Conservation (phyloP, 1,284 basidiomycete species). For the Cutaneotrichosporon cutaneum region DNA sequence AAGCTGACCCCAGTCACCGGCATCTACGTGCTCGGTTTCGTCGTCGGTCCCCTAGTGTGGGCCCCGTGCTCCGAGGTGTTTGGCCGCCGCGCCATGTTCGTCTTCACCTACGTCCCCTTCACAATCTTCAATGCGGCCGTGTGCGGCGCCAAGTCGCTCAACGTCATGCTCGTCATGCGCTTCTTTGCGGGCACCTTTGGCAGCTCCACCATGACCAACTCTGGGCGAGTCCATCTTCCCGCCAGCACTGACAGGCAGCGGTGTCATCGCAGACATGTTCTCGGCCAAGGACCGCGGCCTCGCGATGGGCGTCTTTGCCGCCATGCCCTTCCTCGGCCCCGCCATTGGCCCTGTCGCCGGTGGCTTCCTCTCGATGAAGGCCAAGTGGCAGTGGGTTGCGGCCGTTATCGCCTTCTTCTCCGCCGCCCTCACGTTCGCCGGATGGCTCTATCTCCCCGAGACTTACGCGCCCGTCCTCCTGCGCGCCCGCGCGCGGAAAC, state of each 20-base stretch:
- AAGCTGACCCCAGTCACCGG: slow-evolving; percentile 16
- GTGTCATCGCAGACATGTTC: slow-evolving; percentile 54
- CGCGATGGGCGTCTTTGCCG: slow-evolving; percentile 58
- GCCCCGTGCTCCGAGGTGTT: slow-evolving; percentile 40
- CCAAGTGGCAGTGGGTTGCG: slow-evolving; percentile 59
- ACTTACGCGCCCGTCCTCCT: slow-evolving; percentile 55
- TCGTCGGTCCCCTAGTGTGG: slow-evolving; percentile 32
- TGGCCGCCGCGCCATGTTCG: slow-evolving; percentile 50
- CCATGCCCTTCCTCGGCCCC: slow-evolving; percentile 53
- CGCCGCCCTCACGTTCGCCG: slow-evolving; percentile 43
- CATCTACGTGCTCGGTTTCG: slow-evolving; percentile 27
- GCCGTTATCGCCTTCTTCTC: slow-evolving; percentile 63
- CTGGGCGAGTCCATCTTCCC: slow-evolving; percentile 32
- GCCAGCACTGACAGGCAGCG: slow-evolving; percentile 16
- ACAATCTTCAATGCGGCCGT: slow-evolving; percentile 54
- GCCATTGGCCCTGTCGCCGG: slow-evolving; percentile 51
- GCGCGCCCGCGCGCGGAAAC: slow-evolving; percentile 42
- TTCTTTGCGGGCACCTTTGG: slow-evolving; percentile 54
- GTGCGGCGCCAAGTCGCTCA: slow-evolving; percentile 50
- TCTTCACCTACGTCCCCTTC: slow-evolving; percentile 51
- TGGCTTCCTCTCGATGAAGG: slow-evolving; percentile 47
- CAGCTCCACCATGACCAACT: slow-evolving; percentile 53
- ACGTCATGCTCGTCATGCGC: slow-evolving; percentile 53
- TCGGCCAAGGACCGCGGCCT: slow-evolving; percentile 50
- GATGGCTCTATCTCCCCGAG: slow-evolving; percentile 48